Evolutionary conservation across 495 filamentous ascomycete genomes (phyloP), one percentile per base, ranked within the genome.

Genomic region (Immersiella caudata): DNA sequence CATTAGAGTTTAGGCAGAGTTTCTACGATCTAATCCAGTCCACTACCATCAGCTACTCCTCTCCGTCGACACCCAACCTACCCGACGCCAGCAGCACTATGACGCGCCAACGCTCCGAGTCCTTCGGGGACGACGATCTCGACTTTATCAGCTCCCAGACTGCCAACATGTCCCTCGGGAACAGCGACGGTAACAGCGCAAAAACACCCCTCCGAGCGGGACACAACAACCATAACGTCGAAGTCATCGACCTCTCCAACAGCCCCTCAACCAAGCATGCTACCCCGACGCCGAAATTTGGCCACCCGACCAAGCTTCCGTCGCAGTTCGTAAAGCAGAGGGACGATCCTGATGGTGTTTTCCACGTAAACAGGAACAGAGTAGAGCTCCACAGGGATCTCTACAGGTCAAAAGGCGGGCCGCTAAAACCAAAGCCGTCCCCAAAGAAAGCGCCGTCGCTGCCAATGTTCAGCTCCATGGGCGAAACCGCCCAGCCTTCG

Each of bases 371-470:
- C 18, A 83, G 75, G 66, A 79, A 64, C 50, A 79, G 80, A 4
- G 81, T 81, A 12, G 82, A 84, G 70, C 78, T 80, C 51, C 82
- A 84, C 65, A 75, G 74, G 33, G 79, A 81, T 64, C 75, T 82
- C 65, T 76, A 79, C 63, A 73, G 67, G 67, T 69, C 66, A 5
- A 64, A 64, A 0, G 64, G 56, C 20, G 78, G 80, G 5, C 80
- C 82, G 6, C 46, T 78, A 67, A 78, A 79, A 61, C 77, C 80
- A 18, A 67, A 77, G 58, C 75, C 62, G 60, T 73, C 77, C 64
- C 66, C 78, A 40, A 77, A 71, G 62, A 78, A 75, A 62, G 70
- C 74, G 36, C 73, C 79, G 0, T 49, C 68, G 66, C 12, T 71
- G 58, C 74, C 73, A 22, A 74, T 79, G 76, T 83, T 82, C 71